These are phyloP conservation scores for Vitis rotundifolia DNA, from an alignment of 164 flowering plant species.

Conservation along the genomic window DNA sequence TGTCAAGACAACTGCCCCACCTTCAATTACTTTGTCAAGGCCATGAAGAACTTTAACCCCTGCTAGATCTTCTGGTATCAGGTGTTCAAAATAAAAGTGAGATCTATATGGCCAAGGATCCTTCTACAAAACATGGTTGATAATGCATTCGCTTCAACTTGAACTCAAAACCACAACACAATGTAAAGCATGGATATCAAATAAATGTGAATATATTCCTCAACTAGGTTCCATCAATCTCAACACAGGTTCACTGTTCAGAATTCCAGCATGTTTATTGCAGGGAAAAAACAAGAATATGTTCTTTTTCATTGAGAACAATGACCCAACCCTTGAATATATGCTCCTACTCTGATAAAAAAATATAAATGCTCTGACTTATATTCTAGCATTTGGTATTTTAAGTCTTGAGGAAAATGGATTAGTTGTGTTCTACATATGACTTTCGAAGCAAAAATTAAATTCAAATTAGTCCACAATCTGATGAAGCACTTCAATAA, in stretches of 20 bases:
- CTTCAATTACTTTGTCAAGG: constrained; percentile 91
- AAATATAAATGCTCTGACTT: background rate
- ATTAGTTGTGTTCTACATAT: background rate
- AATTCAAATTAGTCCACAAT: background rate
- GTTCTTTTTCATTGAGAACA: background rate
- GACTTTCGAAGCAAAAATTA: background rate
- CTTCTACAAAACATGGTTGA: too few relatives aligned
- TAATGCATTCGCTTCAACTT: background rate
- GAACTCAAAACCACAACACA: background rate
- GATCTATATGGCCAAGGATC: background rate
- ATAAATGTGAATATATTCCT: too few relatives aligned
- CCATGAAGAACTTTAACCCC: constrained; percentile 96
- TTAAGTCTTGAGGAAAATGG: background rate
- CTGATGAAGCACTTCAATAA: too few relatives aligned
- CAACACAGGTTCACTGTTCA: background rate
- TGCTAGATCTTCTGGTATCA: constrained; percentile 58
- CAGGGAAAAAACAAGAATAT: background rate
- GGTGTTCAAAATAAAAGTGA: background rate
- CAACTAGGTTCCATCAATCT: too few relatives aligned
- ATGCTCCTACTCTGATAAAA: too few relatives aligned
- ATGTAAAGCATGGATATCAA: too few relatives aligned
- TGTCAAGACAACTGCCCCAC: constrained; percentile 98
- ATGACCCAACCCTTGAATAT: background rate
- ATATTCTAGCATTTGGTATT: background rate
- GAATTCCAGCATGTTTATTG: background rate